A percentile compares a stretch with the other conserved stretches of the same genome.
Conservation (phyloP, 495 filamentous ascomycete genomes). For the Platismatia glauca region DNA sequence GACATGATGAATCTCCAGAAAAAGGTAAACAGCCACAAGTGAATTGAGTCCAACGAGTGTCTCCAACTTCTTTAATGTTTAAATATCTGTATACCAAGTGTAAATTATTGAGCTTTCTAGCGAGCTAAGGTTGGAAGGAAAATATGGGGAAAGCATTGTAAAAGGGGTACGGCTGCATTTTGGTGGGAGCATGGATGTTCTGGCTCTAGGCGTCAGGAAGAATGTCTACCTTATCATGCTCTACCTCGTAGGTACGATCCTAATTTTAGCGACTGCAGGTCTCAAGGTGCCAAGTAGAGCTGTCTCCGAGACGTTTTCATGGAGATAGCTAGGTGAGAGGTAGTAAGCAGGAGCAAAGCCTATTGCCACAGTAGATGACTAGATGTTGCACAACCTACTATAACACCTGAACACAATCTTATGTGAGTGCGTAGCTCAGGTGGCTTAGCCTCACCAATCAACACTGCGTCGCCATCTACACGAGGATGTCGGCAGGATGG, state of each 20-base stretch:
- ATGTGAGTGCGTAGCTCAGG: too few species aligned
- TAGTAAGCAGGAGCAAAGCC: not conserved
- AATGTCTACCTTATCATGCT: not conserved
- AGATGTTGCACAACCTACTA: too few species aligned
- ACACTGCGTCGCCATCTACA: not conserved
- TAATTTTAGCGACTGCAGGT: not conserved
- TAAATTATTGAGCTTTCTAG: slow-evolving; percentile 3
- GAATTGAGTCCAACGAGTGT: not conserved
- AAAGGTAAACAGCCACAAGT: slow-evolving; percentile 10
- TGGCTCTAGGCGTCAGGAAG: not conserved
- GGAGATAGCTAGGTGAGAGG: not conserved
- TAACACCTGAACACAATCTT: too few species aligned
- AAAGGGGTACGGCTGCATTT: not conserved
- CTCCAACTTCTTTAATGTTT: not conserved
- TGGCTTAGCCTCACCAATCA: too few species aligned
- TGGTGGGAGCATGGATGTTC: not conserved
- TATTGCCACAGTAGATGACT: not conserved
- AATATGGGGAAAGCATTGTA: not conserved
- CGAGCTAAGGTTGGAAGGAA: not conserved
- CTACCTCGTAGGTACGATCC: not conserved
- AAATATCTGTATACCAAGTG: slow-evolving; percentile 9
- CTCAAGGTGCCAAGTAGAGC: not conserved
- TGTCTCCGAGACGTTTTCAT: not conserved
- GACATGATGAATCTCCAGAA: slow-evolving; percentile 8
- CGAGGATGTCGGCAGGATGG: slow-evolving; percentile 43